Conservation (phyloP, 2,329 filamentous ascomycete species). For the Arthrobotrys sinensis region DNA sequence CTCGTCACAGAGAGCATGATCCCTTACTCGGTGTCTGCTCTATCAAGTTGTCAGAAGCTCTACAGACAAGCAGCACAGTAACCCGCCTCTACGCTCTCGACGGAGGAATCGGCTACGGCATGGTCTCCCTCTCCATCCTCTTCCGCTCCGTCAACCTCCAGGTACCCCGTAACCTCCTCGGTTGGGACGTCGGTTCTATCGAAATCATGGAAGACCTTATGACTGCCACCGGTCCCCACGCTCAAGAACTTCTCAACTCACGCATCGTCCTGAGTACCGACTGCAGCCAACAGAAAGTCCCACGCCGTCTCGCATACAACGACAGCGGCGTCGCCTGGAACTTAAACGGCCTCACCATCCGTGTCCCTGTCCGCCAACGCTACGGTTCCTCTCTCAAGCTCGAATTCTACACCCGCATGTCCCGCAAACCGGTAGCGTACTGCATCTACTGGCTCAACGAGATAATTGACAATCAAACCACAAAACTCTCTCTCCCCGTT, state of each 20-base stretch:
- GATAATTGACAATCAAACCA: slow-evolving; percentile 83
- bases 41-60: slow-evolving; percentile 86
- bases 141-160: slow-evolving; percentile 91
- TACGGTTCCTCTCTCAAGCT: slow-evolving; percentile 92
- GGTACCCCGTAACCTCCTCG: slow-evolving; percentile 86
- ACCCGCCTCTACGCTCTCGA: slow-evolving; percentile 97
- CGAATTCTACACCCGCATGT: slow-evolving; percentile 77
- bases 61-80: slow-evolving; percentile 87
- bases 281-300: slow-evolving; percentile 39
- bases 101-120: slow-evolving; percentile 91
- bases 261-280: slow-evolving; percentile 60
- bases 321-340: slow-evolving; percentile 69
- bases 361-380: slow-evolving; percentile 88
- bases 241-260: slow-evolving; percentile 65
- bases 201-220: slow-evolving; percentile 84
- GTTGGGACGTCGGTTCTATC: slow-evolving; percentile 96
- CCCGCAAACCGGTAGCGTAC: slow-evolving; percentile 79
- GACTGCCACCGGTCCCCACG: slow-evolving; percentile 75
- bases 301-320: slow-evolving; percentile 32
- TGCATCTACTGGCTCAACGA: slow-evolving; percentile 89
- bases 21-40: slow-evolving; percentile 94
- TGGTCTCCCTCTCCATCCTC: slow-evolving; percentile 87
- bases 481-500: slow-evolving; percentile 87
- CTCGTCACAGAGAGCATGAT: slow-evolving; percentile 90
- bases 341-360: slow-evolving; percentile 71